phyloP scores from a whole-genome alignment of 306 rosid species.

The Quercus dentata region DNA sequence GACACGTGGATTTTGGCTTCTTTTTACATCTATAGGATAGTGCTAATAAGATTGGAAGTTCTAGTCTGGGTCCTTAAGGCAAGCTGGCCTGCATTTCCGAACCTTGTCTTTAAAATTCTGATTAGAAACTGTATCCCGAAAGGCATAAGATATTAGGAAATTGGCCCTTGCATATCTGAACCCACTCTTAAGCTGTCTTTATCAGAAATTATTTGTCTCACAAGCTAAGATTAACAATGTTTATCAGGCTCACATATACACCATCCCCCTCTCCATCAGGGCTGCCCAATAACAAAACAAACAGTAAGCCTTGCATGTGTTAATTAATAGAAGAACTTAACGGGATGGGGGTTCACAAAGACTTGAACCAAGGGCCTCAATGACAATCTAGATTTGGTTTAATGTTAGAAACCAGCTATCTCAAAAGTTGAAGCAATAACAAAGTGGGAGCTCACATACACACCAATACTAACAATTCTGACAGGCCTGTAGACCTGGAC shows the following conservation, averaged over 20 bases:
- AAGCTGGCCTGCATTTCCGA: neutral
- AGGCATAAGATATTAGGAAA: neutral
- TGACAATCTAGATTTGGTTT: neutral
- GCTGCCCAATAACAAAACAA: neutral
- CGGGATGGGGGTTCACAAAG: neutral
- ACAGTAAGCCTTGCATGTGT: neutral
- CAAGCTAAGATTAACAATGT: neutral
- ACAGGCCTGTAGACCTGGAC: neutral
- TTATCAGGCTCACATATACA: neutral
- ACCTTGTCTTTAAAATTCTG: neutral
- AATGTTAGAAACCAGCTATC: neutral
- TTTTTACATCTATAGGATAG: neutral
- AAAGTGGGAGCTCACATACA: neutral
- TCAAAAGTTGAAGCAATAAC: neutral
- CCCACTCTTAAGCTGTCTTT: neutral
- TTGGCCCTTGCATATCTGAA: neutral
- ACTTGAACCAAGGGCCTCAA: neutral
- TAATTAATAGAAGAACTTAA: neutral
- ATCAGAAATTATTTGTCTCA: neutral
- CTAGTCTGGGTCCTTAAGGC: neutral
- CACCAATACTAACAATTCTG: neutral
- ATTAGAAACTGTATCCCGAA: neutral
- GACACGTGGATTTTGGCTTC: neutral
- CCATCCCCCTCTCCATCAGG: neutral
- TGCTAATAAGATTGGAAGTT: neutral